These are phyloP conservation scores for Gossypium gossypioides DNA, from an alignment of 441 rosid species.

Conservation along the genomic window DNA sequence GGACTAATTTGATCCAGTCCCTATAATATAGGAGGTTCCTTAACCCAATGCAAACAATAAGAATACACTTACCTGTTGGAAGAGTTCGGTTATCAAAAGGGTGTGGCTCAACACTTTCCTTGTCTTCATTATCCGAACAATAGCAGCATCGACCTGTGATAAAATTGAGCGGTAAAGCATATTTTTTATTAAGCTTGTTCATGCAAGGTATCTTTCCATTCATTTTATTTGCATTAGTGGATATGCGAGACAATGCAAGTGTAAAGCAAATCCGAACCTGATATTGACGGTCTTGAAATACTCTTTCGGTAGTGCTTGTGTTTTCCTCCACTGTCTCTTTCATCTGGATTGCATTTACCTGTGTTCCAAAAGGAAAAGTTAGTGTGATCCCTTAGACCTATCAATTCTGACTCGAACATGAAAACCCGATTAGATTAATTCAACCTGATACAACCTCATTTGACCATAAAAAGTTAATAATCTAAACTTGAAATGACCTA, in stretches of 20 bases:
- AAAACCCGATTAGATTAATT: no score
- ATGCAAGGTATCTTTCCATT: not conserved
- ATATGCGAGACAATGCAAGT: not conserved
- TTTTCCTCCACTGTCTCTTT: conserved; percentile 98
- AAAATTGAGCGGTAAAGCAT: not conserved
- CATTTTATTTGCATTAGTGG: not conserved
- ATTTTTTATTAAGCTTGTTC: conserved; percentile 8
- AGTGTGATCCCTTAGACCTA: not conserved
- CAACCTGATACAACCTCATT: no score
- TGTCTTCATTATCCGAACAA: conserved; percentile 97
- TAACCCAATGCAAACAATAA: not conserved
- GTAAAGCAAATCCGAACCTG: conserved; percentile 44
- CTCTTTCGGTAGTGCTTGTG: conserved; percentile 94
- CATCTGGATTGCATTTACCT: conserved; percentile 99
- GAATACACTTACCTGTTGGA: conserved; percentile 69
- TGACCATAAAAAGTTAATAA: no score
- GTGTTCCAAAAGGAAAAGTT: conserved; percentile 13
- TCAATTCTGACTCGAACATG: not conserved
- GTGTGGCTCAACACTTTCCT: conserved; percentile 95
- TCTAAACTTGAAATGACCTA: no score
- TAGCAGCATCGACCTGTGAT: conserved; percentile 89
- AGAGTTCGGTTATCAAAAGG: conserved; percentile 91
- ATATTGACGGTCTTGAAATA: conserved; percentile 96
- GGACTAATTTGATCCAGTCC: no score
- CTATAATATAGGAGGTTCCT: no score